Evolutionary conservation across 768 basidiomycete species (phyloP).

Genomic region (Rhodotorula graminis): DNA sequence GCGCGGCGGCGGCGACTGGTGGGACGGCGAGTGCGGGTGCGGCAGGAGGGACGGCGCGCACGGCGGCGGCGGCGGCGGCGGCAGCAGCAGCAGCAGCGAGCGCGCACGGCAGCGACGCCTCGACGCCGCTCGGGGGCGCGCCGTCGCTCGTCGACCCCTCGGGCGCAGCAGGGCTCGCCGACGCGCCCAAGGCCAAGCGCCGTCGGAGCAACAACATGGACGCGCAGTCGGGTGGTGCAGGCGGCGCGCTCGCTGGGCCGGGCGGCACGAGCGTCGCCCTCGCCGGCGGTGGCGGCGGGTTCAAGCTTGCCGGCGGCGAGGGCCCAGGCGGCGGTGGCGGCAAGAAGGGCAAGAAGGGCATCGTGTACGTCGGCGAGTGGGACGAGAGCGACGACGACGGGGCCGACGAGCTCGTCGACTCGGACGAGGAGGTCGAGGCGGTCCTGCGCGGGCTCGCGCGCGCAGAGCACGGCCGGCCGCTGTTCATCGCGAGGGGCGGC

Average conservation of each 20-base stretch:
- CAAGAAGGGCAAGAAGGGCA: constrained; percentile 62
- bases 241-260: too few species aligned
- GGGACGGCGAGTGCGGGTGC: neutral
- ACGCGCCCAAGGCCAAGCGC: neutral
- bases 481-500: constrained; percentile 62
- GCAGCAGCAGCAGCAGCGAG: neutral
- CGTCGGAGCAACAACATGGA: neutral
- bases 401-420: constrained; percentile 55
- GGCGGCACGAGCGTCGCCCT: too few species aligned
- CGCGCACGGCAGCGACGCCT: neutral
- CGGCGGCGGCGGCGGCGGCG: neutral
- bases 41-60: neutral
- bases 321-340: neutral
- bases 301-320: neutral
- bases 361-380: constrained; percentile 57
- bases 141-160: neutral
- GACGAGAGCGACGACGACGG: constrained; percentile 61
- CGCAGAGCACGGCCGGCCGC: constrained; percentile 1
- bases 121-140: too few species aligned
- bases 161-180: too few species aligned
- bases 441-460: constrained; percentile 54
- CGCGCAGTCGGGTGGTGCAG: too few species aligned
- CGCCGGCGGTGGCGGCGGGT: neutral
- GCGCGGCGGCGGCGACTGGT: neutral
- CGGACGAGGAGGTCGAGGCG: constrained; percentile 75